phyloP scores from a whole-genome alignment of 768 basidiomycete species.

The Leucogyrophana mollusca region DNA sequence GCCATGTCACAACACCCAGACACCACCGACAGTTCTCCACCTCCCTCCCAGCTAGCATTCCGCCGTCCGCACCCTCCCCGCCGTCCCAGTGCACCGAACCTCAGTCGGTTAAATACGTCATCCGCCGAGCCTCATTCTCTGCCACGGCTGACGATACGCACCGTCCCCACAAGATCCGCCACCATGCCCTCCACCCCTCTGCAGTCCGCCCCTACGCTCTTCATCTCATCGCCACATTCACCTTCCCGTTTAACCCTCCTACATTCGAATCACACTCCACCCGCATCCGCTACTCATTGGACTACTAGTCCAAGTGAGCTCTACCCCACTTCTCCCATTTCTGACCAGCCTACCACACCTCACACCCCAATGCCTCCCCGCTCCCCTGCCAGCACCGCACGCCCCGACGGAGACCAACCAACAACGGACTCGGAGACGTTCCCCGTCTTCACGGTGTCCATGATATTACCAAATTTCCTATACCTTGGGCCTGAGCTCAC shows the following conservation, averaged over 20 bases:
- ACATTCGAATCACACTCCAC: constrained; percentile 51
- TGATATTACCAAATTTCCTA: constrained; percentile 87
- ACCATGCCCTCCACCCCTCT: constrained; percentile 51
- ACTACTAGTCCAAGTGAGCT: constrained; percentile 34
- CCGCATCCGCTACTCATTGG: constrained; percentile 45
- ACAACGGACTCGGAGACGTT: constrained; percentile 41
- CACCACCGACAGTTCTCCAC: constrained; percentile 60
- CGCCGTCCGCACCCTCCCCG: constrained; percentile 47
- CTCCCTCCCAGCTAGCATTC: constrained; percentile 63
- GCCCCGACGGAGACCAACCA: constrained; percentile 44
- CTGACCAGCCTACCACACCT: constrained; percentile 28
- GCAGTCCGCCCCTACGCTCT: constrained; percentile 11
- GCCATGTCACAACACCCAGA: constrained; percentile 34
- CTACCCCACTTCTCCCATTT: constrained; percentile 34
- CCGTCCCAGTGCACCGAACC: constrained; percentile 62
- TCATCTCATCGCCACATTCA: constrained; percentile 4
- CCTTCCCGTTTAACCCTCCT: constrained; percentile 2
- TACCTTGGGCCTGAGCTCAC: constrained; percentile 90
- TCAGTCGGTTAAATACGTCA: constrained; percentile 61
- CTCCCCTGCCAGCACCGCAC: constrained; percentile 47
- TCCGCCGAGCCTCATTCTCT: constrained; percentile 45
- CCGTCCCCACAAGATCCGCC: constrained; percentile 55
- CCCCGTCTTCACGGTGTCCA: constrained; percentile 78
- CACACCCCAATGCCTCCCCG: constrained; percentile 40
- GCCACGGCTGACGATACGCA: constrained; percentile 62